Conservation (phyloP, 768 basidiomycete species). For the Chalciporus chontae region DNA sequence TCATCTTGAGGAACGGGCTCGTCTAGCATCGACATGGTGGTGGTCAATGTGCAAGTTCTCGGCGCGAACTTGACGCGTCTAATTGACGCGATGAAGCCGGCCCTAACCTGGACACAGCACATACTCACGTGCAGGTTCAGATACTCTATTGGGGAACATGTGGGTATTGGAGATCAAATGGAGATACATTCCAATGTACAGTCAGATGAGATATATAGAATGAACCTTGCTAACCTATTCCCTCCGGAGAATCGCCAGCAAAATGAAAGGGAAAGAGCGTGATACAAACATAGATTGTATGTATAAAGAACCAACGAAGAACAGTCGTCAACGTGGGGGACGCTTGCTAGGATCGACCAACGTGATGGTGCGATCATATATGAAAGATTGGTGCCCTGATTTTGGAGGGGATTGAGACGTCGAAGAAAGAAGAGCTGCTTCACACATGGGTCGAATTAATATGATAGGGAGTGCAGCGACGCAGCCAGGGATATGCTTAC, state of each 20-base stretch:
- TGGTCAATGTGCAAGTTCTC: not conserved
- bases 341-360: conserved; percentile 2
- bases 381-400: conserved; percentile 9
- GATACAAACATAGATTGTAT: conserved; percentile 9
- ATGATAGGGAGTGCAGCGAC: not conserved
- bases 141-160: too few relatives aligned
- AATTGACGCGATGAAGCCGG: conserved; percentile 29
- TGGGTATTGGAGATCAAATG: too few relatives aligned
- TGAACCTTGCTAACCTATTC: conserved; percentile 2
- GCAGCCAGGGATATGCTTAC: conserved; percentile 9
- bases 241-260: conserved; percentile 1
- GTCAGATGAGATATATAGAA: conserved; percentile 3
- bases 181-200: conserved; percentile 8
- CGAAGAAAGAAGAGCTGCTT: conserved; percentile 4
- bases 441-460: conserved; percentile 5
- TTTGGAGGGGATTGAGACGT: conserved; percentile 6
- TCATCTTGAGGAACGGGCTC: conserved; percentile 68
- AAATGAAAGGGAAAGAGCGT: conserved; percentile 5
- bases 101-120: conserved; percentile 34
- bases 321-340: not conserved
- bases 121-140: conserved; percentile 1
- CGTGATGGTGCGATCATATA: conserved; percentile 4
- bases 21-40: conserved; percentile 36
- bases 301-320: conserved; percentile 1
- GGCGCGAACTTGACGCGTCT: conserved; percentile 10